Percentiles rank a stretch among this genome's conserved stretches.
These are phyloP conservation scores for Mortierella polycephala DNA, from an alignment of 371 early-diverging fungal species.

Conservation along the genomic window DNA sequence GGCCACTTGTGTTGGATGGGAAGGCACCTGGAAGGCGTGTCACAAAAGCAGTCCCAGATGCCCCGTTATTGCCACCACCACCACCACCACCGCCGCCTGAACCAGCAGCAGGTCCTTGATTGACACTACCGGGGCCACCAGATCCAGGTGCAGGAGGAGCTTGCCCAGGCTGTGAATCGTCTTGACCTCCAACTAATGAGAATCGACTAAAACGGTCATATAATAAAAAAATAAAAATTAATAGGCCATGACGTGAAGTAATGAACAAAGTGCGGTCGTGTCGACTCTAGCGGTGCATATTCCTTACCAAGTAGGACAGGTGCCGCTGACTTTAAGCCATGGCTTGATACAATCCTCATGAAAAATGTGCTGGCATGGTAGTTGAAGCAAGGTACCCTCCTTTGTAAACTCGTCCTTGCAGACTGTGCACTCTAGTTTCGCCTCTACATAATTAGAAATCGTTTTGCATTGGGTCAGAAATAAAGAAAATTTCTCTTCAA, in stretches of 20 bases:
- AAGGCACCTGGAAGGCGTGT: no score
- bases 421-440: slow-evolving; percentile 75
- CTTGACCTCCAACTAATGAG: slow-evolving; percentile 20
- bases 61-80: no score
- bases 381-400: slow-evolving; percentile 64
- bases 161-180: neutral
- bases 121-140: neutral
- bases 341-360: slow-evolving; percentile 89
- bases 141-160: slow-evolving; percentile 1
- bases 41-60: no score
- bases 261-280: no score
- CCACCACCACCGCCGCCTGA: no score
- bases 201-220: slow-evolving; percentile 10
- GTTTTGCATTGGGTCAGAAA: neutral
- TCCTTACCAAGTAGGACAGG: slow-evolving; percentile 90
- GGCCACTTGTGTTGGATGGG: no score
- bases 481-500: neutral
- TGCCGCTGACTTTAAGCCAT: slow-evolving; percentile 88
- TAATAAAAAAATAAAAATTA: neutral
- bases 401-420: slow-evolving; percentile 83
- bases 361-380: slow-evolving; percentile 88
- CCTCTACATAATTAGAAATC: slow-evolving; percentile 31
- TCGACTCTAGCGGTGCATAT: no score
- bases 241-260: neutral
- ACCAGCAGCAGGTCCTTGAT: no score